Evolutionary conservation across 257 asterid species (phyloP).

Genomic region (Anisodus acutangulus): DNA sequence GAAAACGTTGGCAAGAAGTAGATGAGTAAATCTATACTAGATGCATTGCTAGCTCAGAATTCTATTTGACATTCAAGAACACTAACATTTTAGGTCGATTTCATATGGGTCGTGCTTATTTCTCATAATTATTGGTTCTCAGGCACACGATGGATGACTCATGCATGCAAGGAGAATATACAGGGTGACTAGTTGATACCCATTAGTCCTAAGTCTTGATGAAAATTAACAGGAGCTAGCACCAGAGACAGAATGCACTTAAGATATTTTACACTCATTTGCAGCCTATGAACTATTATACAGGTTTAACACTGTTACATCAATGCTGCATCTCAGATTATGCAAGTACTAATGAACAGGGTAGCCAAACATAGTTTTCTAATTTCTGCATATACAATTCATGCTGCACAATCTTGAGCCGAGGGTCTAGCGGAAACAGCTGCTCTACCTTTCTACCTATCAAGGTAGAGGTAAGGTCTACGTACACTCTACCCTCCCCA

Average conservation of each 20-base stretch:
- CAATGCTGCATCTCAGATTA: neutral
- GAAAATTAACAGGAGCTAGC: neutral
- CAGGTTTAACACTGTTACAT: neutral
- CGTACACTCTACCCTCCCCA: too few relatives aligned
- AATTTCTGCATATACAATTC: neutral
- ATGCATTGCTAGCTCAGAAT: neutral
- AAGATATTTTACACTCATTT: neutral
- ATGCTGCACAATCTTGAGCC: neutral
- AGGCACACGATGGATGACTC: neutral
- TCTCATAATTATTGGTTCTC: neutral
- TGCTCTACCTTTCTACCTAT: too few relatives aligned
- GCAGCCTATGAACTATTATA: neutral
- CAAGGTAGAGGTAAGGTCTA: too few relatives aligned
- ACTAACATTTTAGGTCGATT: neutral
- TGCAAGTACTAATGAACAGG: neutral
- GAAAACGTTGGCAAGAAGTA: neutral
- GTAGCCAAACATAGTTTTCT: neutral
- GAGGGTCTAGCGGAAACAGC: too few relatives aligned
- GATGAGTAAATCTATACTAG: neutral
- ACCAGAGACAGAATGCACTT: neutral
- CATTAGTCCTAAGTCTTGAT: neutral
- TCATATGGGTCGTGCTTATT: neutral
- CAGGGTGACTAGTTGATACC: neutral
- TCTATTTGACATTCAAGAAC: neutral
- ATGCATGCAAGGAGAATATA: neutral